These are phyloP conservation scores for Trichophyton schoenleinii DNA, from an alignment of 2,329 filamentous ascomycete species.

Conservation along the genomic window DNA sequence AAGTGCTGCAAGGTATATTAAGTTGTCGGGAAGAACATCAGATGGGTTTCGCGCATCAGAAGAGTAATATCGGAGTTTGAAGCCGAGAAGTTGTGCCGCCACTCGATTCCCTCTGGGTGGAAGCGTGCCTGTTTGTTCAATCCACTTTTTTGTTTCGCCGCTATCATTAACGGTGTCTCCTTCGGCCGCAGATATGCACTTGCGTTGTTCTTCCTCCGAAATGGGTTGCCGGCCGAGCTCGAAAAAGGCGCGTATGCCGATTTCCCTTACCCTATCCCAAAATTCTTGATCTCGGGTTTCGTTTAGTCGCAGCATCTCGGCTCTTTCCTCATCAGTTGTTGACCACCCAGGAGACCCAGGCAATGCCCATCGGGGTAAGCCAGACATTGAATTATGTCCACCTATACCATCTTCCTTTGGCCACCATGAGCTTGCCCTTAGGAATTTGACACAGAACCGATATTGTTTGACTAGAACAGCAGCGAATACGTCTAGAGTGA, in stretches of 20 bases:
- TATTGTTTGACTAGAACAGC: slow-evolving; percentile 86
- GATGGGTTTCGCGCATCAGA: slow-evolving; percentile 60
- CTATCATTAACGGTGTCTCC: slow-evolving; percentile 33
- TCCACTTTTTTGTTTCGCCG: slow-evolving; percentile 57
- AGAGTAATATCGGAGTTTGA: slow-evolving; percentile 92
- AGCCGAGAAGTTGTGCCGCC: slow-evolving; percentile 87
- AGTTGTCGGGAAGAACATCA: slow-evolving; percentile 76
- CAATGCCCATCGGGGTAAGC: slow-evolving; percentile 75
- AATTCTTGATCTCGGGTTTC: slow-evolving; percentile 60
- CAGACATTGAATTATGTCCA: slow-evolving; percentile 32
- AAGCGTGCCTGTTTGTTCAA: slow-evolving; percentile 64
- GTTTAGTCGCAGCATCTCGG: slow-evolving; percentile 44
- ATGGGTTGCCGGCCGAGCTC: slow-evolving; percentile 66
- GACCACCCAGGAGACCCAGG: slow-evolving; percentile 55
- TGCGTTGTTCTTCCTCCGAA: slow-evolving; percentile 45
- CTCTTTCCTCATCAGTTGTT: slow-evolving; percentile 56
- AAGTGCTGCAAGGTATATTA: slow-evolving; percentile 81
- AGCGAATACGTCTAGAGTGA: slow-evolving; percentile 89
- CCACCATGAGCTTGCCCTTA: slow-evolving; percentile 95
- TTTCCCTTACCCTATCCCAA: slow-evolving; percentile 64
- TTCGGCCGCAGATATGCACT: slow-evolving; percentile 32
- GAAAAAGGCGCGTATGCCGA: slow-evolving; percentile 75
- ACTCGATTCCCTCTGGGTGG: slow-evolving; percentile 79
- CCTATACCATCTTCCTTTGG: slow-evolving; percentile 52
- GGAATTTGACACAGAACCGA: slow-evolving; percentile 85